Base-by-base conservation (phyloP, 1,139 yeast species). In the Sugiyamaella japonica region DNA sequence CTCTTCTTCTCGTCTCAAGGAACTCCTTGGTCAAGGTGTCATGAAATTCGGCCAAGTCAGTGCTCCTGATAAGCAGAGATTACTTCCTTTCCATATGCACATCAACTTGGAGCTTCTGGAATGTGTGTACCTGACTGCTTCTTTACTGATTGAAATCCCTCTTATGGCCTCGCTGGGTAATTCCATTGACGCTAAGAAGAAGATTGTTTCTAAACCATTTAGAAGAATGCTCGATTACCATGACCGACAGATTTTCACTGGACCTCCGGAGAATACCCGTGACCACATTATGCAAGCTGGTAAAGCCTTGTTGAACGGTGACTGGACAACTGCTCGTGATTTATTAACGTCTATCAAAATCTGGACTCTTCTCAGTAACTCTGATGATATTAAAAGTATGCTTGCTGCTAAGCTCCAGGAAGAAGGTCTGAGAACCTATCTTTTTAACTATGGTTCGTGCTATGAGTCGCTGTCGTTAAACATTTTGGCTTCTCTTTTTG, bases 31-130 rank as follows among this genome's bases (percentile, higher is more conserved):
- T 57, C 99, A 93, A 77, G 96, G 96, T 56, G 81, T 85, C 67
- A 86, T 82, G 70, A 82, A 89, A 70, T 84, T 80, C 69, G 76
- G 76, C 69, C 84, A 82, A 57, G 81, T 77, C 66, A 82, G 74
- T 23, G 45, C 55, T 20, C 81, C 79, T 60, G 93, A 86, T 70
- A 86, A 82, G 68, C 95, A 86, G 71, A 86, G 91, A 70, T 81
- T 90, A 71, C 80, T 93, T 70, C 99, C 99, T 58, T 95, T 88
- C 86, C 99, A 95, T 75, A 91, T 89, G 86, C 99, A 95, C 76
- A 90, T 95, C 72, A 95, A 95, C 74, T 79, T 91, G 66, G 99
- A 95, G 76, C 82, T 95, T 66, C 81, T 95, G 66, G 99, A 95
- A 75, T 87, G 96, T 71, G 96, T 89, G 55, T 91, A 87, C 77